Conservation (phyloP, 2,329 filamentous ascomycete species). For the Sporothrix phasma region DNA sequence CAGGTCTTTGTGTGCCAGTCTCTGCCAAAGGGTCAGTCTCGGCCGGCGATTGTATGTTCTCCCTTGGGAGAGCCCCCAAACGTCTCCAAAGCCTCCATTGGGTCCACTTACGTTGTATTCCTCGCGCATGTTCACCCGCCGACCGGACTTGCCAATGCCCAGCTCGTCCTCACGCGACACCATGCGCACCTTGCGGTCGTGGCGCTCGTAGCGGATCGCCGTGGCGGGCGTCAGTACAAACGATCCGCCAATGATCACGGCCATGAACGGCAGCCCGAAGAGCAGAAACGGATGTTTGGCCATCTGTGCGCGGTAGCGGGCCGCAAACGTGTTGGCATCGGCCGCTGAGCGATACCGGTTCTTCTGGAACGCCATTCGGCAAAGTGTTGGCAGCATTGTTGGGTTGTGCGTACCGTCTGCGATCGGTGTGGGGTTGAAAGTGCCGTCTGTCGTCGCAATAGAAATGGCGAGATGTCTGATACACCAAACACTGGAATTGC, state of each 20-base stretch:
- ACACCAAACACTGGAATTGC: not conserved
- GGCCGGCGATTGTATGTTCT: not conserved
- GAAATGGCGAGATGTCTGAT: not conserved
- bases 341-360: conserved; percentile 62
- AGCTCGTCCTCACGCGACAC: conserved; percentile 79
- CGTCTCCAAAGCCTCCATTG: too few species aligned
- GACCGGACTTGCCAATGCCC: conserved; percentile 59
- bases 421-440: not conserved
- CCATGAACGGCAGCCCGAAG: conserved; percentile 88
- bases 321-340: conserved; percentile 58
- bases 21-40: conserved; percentile 37
- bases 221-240: conserved; percentile 93
- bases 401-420: not conserved
- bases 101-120: conserved; percentile 65
- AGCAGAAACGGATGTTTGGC: conserved; percentile 76
- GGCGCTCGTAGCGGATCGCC: conserved; percentile 83
- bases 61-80: not conserved
- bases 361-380: conserved; percentile 43
- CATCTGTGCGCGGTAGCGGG: conserved; percentile 66
- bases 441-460: not conserved
- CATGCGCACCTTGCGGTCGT: conserved; percentile 82
- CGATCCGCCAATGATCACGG: conserved; percentile 80
- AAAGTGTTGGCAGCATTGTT: not conserved
- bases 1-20: conserved; percentile 76
- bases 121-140: conserved; percentile 70